Conservation (phyloP, 2,329 filamentous ascomycete species). For the Colletotrichum somersetense region DNA sequence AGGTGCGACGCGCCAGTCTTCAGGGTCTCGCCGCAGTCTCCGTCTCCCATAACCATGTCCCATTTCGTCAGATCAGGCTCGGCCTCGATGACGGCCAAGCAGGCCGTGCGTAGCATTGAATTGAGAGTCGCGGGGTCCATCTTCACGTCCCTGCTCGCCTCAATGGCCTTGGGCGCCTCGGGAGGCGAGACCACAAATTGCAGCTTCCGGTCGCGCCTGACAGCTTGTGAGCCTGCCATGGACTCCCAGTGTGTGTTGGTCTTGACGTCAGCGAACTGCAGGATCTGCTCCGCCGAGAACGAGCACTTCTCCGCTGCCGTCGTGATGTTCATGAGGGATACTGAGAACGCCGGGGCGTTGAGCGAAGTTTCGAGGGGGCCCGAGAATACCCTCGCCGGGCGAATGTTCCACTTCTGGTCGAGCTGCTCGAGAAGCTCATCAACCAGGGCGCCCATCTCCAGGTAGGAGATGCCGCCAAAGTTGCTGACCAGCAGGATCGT, state of each 20-base stretch:
- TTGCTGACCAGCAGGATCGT: constrained; percentile 69
- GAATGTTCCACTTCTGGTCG: constrained; percentile 59
- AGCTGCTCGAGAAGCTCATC: constrained; percentile 67
- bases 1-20: constrained; percentile 64
- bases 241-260: constrained; percentile 71
- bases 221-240: constrained; percentile 60
- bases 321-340: constrained; percentile 73
- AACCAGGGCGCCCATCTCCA: constrained; percentile 68
- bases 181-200: constrained; percentile 57
- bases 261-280: constrained; percentile 73
- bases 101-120: constrained; percentile 67
- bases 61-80: constrained; percentile 74
- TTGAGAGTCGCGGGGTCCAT: constrained; percentile 67
- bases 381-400: constrained; percentile 67
- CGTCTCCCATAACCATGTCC: constrained; percentile 74
- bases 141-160: constrained; percentile 57
- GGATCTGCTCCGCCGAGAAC: constrained; percentile 66
- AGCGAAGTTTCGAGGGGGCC: constrained; percentile 79
- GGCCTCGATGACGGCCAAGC: constrained; percentile 64
- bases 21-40: constrained; percentile 74
- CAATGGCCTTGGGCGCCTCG: constrained; percentile 52
- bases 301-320: constrained; percentile 58
- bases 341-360: constrained; percentile 78
- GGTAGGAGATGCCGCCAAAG: constrained; percentile 69
- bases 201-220: constrained; percentile 53